A percentile compares a stretch with the other conserved stretches of the same genome.
phyloP scores from a whole-genome alignment of 306 rosid genomes.

The Cucumis melo region DNA sequence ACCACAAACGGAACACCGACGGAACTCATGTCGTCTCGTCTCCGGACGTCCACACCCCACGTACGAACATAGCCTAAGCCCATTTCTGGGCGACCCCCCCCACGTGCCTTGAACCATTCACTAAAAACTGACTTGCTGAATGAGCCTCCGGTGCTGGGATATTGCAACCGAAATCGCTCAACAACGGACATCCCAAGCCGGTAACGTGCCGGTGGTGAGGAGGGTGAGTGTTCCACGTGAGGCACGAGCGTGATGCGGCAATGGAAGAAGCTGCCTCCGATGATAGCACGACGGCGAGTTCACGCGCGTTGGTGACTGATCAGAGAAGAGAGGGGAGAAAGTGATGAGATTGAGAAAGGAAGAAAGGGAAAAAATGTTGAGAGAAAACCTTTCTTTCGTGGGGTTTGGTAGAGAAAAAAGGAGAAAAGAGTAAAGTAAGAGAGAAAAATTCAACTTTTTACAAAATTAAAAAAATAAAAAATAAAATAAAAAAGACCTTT shows the following conservation, averaged over 20 bases:
- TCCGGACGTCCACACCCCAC: conserved; percentile 86
- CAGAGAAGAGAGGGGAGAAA: no score
- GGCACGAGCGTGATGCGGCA: conserved; percentile 13
- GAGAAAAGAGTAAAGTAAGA: no score
- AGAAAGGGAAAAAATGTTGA: no score
- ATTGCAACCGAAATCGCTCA: conserved; percentile 83
- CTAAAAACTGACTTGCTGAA: conserved; percentile 49
- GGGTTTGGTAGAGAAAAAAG: no score
- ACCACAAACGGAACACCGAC: conserved; percentile 87
- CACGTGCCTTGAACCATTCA: conserved; percentile 46
- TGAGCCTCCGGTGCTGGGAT: conserved; percentile 72
- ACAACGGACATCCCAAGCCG: conserved; percentile 49
- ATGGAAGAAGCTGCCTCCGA: conserved; percentile 8
- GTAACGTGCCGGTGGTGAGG: conserved; percentile 13
- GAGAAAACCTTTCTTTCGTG: no score
- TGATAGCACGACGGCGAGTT: conserved; percentile 59
- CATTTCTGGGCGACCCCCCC: conserved; percentile 25
- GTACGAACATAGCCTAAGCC: conserved; percentile 61
- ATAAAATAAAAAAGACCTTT: no score
- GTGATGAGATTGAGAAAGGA: no score
- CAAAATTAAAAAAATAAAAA: no score
- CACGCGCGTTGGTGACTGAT: conserved; percentile 93
- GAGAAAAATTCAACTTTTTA: no score
- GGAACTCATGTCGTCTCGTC: conserved; percentile 71
- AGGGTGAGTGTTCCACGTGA: conserved; percentile 38